phyloP scores from a whole-genome alignment of 2,329 filamentous ascomycete genomes.

The Ceratocystis papillata region DNA sequence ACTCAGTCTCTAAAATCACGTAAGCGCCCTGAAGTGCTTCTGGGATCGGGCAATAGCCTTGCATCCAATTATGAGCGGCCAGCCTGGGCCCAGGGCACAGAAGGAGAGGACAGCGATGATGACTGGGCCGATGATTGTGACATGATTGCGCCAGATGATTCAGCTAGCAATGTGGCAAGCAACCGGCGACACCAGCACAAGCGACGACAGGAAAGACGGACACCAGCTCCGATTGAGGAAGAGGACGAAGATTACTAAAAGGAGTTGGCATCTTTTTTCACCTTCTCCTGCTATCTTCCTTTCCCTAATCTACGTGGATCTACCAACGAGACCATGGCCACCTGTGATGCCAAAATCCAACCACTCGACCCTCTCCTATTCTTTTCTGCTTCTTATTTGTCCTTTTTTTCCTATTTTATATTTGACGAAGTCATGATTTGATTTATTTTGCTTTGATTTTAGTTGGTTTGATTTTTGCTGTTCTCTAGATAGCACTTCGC shows the following conservation, averaged over 20 bases:
- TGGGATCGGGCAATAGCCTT: conserved; percentile 39
- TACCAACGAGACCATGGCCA: neutral
- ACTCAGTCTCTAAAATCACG: conserved; percentile 52
- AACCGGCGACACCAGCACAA: conserved; percentile 57
- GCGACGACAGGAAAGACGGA: conserved; percentile 56
- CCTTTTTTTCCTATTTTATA: conserved; percentile 7
- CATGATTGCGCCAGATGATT: conserved; percentile 63
- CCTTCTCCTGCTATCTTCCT: too few species aligned
- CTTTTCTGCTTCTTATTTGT: conserved; percentile 14
- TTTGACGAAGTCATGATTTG: conserved; percentile 18
- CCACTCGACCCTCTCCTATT: neutral
- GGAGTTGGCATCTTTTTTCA: neutral
- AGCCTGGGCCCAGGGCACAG: conserved; percentile 35
- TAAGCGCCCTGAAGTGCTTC: conserved; percentile 46
- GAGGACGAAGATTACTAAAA: conserved; percentile 50
- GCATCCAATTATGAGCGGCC: conserved; percentile 39
- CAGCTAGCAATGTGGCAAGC: conserved; percentile 68
- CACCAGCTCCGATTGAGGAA: conserved; percentile 62
- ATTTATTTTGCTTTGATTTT: conserved; percentile 14
- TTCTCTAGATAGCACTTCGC: conserved; percentile 20
- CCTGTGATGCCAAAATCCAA: neutral
- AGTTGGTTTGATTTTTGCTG: conserved; percentile 12
- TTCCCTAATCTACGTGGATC: too few species aligned
- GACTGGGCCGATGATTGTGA: conserved; percentile 47
- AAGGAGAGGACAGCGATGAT: conserved; percentile 43